Evolutionary conservation across 1,284 basidiomycete genomes (phyloP), one percentile per base, ranked within the genome.

Genomic region (Lignosus rhinocerotis): DNA sequence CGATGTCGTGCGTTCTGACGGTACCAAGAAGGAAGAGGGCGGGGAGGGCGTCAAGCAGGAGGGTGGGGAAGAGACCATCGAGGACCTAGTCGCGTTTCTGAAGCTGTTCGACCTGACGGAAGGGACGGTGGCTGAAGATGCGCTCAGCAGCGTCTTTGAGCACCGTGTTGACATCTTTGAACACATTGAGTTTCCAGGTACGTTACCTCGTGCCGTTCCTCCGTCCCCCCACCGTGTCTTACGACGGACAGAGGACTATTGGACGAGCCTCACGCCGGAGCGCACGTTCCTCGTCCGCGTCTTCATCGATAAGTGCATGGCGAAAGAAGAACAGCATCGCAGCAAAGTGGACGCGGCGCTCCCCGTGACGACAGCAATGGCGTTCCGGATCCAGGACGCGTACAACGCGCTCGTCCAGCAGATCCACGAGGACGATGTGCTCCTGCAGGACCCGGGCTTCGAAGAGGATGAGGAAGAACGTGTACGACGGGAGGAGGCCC

Each of bases 311-410:
- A 81, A 72, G 48, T 85, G 88, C 65, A 84, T 14, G 25, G 17
- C 43, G 43, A 39, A 39, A 12, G 36, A 39, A 16, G 14, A 36
- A n/a, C 36, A 39, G 36, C 36, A 90, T 51, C 87, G 91, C 49
- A 75, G 78, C 1, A 82, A 85, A 17, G 76, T 96, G 1, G 94
- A 97, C 67, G 75, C 81, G 3, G 82, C 85, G 10, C 79, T 98
- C 10, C 96, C 96, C 0, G 92, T 95, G 39, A 92, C 97, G 19
- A 98, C 94, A 0, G 86, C 88, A 0, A 85, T 98, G 50, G 95
- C 94, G 0, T 96, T 92, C 77, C 81, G 84, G 51, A 88, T 97
- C 39, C 92, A 97, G 72, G 80, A 85, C 51, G 81, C 86, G 2
- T 95, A 93, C 75, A 93, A 94, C 69, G 75, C 76, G 6, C 78